Conservation (phyloP, 768 basidiomycete genomes). For the Calocybe gangraenosa region DNA sequence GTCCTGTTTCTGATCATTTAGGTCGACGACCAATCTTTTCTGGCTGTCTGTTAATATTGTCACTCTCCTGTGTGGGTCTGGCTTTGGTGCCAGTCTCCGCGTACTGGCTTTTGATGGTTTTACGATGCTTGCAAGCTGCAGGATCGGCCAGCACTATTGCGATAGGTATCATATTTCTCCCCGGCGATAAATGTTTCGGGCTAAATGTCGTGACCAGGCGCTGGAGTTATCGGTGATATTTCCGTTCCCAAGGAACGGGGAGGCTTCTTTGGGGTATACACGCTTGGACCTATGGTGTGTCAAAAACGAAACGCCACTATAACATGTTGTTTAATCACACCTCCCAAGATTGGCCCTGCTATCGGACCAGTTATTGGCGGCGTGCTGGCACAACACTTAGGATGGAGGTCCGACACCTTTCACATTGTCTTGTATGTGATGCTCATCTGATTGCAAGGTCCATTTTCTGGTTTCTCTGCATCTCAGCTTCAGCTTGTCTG, state of each 20-base stretch:
- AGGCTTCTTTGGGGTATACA: constrained; percentile 66
- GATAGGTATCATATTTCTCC: constrained; percentile 39
- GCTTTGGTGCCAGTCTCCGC: constrained; percentile 47
- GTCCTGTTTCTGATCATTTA: constrained; percentile 60
- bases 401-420: constrained; percentile 49
- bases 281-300: constrained; percentile 56
- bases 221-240: constrained; percentile 79
- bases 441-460: constrained; percentile 30
- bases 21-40: constrained; percentile 66
- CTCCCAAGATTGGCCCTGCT: constrained; percentile 51
- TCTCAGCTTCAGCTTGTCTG: constrained; percentile 41
- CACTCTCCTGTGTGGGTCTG: constrained; percentile 60
- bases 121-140: constrained; percentile 77
- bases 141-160: constrained; percentile 80
- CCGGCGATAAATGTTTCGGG: background rate
- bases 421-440: constrained; percentile 1
- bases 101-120: constrained; percentile 76
- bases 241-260: constrained; percentile 70
- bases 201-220: constrained; percentile 32
- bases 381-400: constrained; percentile 47
- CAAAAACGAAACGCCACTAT: constrained; percentile 1
- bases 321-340: background rate
- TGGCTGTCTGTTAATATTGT: constrained; percentile 58
- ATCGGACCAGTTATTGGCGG: constrained; percentile 62
- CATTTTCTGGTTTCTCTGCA: constrained; percentile 62